Base-by-base conservation (phyloP, 148 eudicot genomes). In the Rhododendron kiyosumense region DNA sequence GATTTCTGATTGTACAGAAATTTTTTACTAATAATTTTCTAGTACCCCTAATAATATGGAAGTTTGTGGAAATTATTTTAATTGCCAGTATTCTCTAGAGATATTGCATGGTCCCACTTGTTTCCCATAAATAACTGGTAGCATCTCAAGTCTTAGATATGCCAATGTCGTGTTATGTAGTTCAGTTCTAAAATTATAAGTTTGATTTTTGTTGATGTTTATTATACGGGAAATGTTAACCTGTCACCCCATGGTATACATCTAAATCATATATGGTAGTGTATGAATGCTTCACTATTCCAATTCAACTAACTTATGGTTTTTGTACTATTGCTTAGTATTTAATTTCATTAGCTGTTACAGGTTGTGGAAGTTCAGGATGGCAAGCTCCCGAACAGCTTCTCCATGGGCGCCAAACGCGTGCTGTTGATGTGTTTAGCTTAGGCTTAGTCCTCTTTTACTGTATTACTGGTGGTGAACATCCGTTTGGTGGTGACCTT, bases 301-400 rank as follows among this genome's bases (percentile, higher is more conserved):
- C 32, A 32, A 46, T 67, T 22, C 26, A 22, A 30, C 36, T 15
- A 57, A 7, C 26, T 69, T 4, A 20, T 82, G 17, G 45, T 83
- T 79, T 67, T 54, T 7, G 12, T 81, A 46, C 24, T 84, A 52
- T 20, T 75, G 54, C 49, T 63, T 2, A 65, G 26, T 18, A 52
- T 73, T 85, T 84, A 54, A 9, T 24, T 28, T 51, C 11, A 79
- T 87, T 83, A 81, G 41, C 87, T 85, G 32, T 84, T 69, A 86
- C 91, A 96, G 99, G 97, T 79, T 87, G 85, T 90, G 96, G 98
- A 82, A 95, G 96, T 86, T 93, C 91, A 3, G 97, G 99, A 48
- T 94, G 98, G 98, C 95, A 94, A 91, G 93, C 99, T 81, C 94
- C 96, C 22, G 97, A 96, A 87, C 96, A 93, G 89, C 96, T 94